Percentiles rank a stretch among this genome's conserved stretches.
Evolutionary conservation across 2,329 filamentous ascomycete genomes (phyloP).

Genomic region (Venturia effusa): DNA sequence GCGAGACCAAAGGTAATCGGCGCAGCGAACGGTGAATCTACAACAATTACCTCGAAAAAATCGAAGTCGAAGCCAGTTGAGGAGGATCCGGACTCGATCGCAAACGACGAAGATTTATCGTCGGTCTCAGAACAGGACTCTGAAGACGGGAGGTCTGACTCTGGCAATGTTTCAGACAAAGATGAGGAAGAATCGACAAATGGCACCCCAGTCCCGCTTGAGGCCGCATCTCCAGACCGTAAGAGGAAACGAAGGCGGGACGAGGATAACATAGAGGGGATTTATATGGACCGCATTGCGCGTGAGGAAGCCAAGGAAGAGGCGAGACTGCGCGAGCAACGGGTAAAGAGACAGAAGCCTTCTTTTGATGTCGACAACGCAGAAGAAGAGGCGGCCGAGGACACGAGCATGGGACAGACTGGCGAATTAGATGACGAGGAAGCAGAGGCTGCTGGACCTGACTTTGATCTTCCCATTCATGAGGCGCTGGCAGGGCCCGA

Average conservation of each 20-base stretch:
- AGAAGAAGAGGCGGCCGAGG: conserved; percentile 17
- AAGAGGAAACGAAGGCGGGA: conserved; percentile 44
- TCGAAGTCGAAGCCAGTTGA: background rate
- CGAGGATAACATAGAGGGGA: conserved; percentile 57
- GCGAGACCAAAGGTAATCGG: background rate
- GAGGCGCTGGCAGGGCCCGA: conserved; percentile 34
- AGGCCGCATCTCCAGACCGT: conserved; percentile 18
- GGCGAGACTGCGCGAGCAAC: conserved; percentile 19
- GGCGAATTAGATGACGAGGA: conserved; percentile 16
- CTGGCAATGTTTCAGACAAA: conserved; percentile 16
- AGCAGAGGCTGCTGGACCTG: conserved; percentile 26
- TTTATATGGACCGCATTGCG: conserved; percentile 56
- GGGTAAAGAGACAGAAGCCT: conserved; percentile 26
- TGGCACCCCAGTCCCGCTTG: conserved; percentile 16
- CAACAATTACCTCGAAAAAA: too few species aligned
- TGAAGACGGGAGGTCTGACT: conserved; percentile 22
- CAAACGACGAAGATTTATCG: conserved; percentile 37
- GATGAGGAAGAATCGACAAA: conserved; percentile 24
- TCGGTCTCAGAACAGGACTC: conserved; percentile 18
- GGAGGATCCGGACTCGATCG: conserved; percentile 10
- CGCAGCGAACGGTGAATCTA: background rate
- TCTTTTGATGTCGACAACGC: conserved; percentile 16
- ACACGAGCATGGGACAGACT: conserved; percentile 19
- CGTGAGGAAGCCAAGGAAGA: conserved; percentile 33
- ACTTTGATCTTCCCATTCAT: conserved; percentile 38